Evolutionary conservation across 2,329 filamentous ascomycete genomes (phyloP).

Genomic region (Juglanconis sp.): DNA sequence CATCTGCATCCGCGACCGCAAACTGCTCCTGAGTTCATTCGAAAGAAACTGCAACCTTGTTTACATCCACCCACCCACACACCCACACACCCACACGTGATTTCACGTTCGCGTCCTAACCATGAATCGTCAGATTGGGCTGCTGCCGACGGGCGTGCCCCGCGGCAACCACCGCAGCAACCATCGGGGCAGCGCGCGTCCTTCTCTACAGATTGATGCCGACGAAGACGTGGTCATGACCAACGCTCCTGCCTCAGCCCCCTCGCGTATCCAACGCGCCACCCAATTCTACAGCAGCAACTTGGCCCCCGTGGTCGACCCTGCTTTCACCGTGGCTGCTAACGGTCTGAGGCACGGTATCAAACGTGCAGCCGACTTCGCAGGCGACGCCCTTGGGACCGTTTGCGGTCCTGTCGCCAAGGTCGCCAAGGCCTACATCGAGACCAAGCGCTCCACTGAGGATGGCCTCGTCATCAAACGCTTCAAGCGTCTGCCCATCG

Average conservation of each 20-base stretch:
- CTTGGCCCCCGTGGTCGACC: background rate
- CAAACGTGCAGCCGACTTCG: background rate
- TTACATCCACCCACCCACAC: background rate
- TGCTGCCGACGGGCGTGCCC: background rate
- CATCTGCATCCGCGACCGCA: too few relatives aligned
- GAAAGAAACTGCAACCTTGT: too few relatives aligned
- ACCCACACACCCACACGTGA: too few relatives aligned
- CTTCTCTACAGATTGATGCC: background rate
- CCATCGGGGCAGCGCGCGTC: too few relatives aligned
- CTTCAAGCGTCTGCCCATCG: conserved; percentile 18
- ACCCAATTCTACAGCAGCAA: conserved; percentile 4
- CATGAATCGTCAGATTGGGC: background rate
- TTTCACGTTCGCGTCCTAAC: background rate
- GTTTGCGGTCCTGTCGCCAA: background rate
- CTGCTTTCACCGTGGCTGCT: background rate
- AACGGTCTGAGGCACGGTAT: background rate
- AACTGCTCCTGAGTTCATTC: too few relatives aligned
- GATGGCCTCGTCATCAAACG: conserved; percentile 19
- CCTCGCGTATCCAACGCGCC: background rate
- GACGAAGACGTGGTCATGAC: conserved; percentile 11
- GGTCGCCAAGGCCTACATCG: conserved; percentile 1
- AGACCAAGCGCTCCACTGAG: conserved; percentile 9
- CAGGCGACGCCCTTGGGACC: background rate
- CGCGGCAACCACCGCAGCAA: background rate
- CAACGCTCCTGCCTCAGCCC: background rate